These are phyloP conservation scores for Penicillium arizonense DNA, from an alignment of 495 filamentous ascomycete species.

Conservation along the genomic window DNA sequence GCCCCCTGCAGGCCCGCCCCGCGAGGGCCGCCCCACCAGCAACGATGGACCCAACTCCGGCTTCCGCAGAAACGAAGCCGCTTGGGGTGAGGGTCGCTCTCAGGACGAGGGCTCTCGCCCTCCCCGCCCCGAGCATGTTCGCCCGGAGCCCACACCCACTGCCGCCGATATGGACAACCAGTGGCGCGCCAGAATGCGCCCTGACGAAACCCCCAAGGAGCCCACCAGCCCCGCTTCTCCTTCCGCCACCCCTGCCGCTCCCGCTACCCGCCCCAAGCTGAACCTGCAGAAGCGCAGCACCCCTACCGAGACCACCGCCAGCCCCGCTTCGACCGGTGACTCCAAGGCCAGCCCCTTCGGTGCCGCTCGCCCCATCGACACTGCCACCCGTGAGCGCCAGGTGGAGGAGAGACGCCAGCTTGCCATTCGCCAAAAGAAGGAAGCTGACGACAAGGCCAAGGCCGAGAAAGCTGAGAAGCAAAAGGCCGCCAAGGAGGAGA, in stretches of 20 bases:
- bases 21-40: constrained; percentile 66
- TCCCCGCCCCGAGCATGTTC: constrained; percentile 65
- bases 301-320: constrained; percentile 59
- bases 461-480: constrained; percentile 60
- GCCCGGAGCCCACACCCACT: constrained; percentile 74
- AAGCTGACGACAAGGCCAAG: constrained; percentile 82
- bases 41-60: constrained; percentile 59
- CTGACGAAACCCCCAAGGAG: constrained; percentile 65
- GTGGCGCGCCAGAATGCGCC: constrained; percentile 81
- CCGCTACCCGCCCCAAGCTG: constrained; percentile 66
- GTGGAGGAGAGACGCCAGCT: constrained; percentile 83
- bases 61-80: constrained; percentile 68
- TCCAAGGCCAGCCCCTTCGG: constrained; percentile 90
- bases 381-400: constrained; percentile 79
- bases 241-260: constrained; percentile 39
- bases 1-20: constrained; percentile 54
- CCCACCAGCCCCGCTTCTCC: constrained; percentile 58
- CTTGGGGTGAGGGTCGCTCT: constrained; percentile 81
- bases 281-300: constrained; percentile 88
- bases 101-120: constrained; percentile 75
- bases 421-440: constrained; percentile 75
- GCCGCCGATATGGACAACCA: constrained; percentile 84
- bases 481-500: constrained; percentile 52
- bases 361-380: constrained; percentile 86
- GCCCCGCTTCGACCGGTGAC: constrained; percentile 50